Evolutionary conservation across 768 basidiomycete species (phyloP).

Genomic region (Macrolepiota albuminosa): DNA sequence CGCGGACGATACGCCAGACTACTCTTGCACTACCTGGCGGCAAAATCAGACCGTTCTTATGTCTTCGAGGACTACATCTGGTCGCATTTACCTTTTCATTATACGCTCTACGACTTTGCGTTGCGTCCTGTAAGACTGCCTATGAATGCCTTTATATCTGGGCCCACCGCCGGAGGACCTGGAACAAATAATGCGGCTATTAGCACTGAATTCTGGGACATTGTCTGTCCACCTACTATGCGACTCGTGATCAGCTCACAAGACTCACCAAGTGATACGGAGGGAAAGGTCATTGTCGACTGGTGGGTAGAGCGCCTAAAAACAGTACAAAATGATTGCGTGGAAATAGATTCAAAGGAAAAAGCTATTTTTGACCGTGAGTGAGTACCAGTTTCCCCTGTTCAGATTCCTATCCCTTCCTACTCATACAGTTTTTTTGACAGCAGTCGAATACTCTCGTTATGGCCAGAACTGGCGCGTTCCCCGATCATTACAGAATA

Average conservation of each 20-base stretch:
- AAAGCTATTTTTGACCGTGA: constrained; percentile 42
- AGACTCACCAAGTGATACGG: constrained; percentile 30
- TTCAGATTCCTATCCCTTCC: constrained; percentile 31
- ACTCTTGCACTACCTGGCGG: constrained; percentile 48
- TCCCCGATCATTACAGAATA: constrained; percentile 50
- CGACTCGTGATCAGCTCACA: constrained; percentile 30
- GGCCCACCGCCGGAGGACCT: constrained; percentile 49
- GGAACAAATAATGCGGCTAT: constrained; percentile 33
- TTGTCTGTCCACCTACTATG: constrained; percentile 36
- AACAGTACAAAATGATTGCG: constrained; percentile 32
- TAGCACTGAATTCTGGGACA: constrained; percentile 44
- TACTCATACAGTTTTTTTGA: constrained; percentile 50
- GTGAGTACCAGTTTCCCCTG: constrained; percentile 27
- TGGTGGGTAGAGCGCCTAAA: constrained; percentile 46
- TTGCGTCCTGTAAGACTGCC: constrained; percentile 50
- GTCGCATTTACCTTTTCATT: constrained; percentile 50
- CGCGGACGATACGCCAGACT: constrained; percentile 25
- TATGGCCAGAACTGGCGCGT: constrained; percentile 38
- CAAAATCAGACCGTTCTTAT: constrained; percentile 44
- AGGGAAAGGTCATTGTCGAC: constrained; percentile 38
- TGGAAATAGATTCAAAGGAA: constrained; percentile 37
- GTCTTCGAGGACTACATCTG: constrained; percentile 63
- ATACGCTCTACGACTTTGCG: constrained; percentile 49
- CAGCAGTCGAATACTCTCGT: constrained; percentile 33
- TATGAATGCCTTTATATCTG: constrained; percentile 53